Evolutionary conservation across 176 grass and related monocot genomes (phyloP), one percentile per base, ranked within the genome.

Genomic region (Aegilops longissima): DNA sequence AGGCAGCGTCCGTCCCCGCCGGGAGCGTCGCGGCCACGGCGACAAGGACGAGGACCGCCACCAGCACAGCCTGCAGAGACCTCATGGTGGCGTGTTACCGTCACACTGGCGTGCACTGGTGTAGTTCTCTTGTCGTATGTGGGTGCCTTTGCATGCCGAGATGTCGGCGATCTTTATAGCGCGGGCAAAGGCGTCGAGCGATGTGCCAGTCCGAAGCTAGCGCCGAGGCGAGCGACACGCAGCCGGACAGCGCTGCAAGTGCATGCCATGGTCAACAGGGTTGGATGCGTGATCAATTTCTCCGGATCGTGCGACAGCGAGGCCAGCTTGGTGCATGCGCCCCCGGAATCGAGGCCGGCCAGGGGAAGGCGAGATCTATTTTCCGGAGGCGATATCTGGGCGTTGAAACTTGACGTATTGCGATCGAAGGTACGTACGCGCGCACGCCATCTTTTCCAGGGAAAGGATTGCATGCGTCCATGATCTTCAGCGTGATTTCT

Each of bases 151-250:
- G 66, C 42, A 74, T 56, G 17, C 42, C 33, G 12, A 34, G 58
- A 2, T 3, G 11, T 0, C 9, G 44, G 31, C 31, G 82, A 7
- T 30, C 3, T 85, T 85, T 89, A 85, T 89, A 89, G 69, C 23
- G 61, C 33, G 34, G 13, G 33, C 8, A 8, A 89, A 80, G 70
- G 86, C 3, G 80, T 40, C 12, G 42, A 6, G n/a, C 9, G 18
- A n/a, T 29, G 72, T 18, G 35, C 44, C 51, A 27, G 20, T 71
- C 64, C 20, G 25, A 88, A 88, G 86, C 51, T 10, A 83, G 5
- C 8, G 61, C 61, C 86, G 86, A 76, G 20, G 56, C 40, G 45
- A 47, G 13, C 23, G 56, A 23, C 77, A 11, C 29, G 35, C 56
- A 61, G 34, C 3, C 18, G 61, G 56, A 45, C 18, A 85, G 42